Base-by-base conservation (phyloP, 2,329 filamentous ascomycete genomes). In the Aspergillus tanneri region DNA sequence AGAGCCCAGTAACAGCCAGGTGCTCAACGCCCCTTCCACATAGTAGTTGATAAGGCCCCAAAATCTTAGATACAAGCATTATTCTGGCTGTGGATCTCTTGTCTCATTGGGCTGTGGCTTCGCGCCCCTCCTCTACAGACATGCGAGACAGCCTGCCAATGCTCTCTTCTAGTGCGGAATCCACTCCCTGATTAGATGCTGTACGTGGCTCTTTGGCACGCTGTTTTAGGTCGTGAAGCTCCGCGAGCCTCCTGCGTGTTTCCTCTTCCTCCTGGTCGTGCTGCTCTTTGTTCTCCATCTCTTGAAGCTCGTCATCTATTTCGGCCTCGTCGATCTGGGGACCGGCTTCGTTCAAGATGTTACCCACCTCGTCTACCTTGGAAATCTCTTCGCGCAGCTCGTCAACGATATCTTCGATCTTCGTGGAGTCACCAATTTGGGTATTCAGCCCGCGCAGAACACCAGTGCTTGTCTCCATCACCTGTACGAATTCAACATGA, bases 271-370 rank as follows among this genome's bases (percentile, higher is more conserved):
- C 73, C 45, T 61, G 66, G 40, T 72, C 74, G 60, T 76, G 65
- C 50, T 61, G 65, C 48, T 82, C 77, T 62, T 80, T 79, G 61
- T 74, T 74, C 70, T 91, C 84, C 72, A 99, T 74, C 3, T 78
- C 84, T 57, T 87, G 86, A 38, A 97, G 78, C 72, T 96, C 92
- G 51, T 92, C 87, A 58, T 96, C 90, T 46, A 97, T 82, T 66
- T 95, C 91, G 16, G 64, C 78, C 63, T 96, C 91, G 66, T 96
- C 89, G 24, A 95, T 76, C 54, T 64, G 69, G 45, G 57, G 68
- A 11, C 71, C 73, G 10, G 72, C 77, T 56, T 93, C 89, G 43
- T 84, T 83, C 53, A 97, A 79, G 32, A 92, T 85, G 46, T 79
- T 82, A 22, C 84, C 83, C 18, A 97, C 81, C 72, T 97, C 92